Base-by-base conservation (phyloP, 2,329 filamentous ascomycete genomes). In the Phyllosticta citribraziliensis region DNA sequence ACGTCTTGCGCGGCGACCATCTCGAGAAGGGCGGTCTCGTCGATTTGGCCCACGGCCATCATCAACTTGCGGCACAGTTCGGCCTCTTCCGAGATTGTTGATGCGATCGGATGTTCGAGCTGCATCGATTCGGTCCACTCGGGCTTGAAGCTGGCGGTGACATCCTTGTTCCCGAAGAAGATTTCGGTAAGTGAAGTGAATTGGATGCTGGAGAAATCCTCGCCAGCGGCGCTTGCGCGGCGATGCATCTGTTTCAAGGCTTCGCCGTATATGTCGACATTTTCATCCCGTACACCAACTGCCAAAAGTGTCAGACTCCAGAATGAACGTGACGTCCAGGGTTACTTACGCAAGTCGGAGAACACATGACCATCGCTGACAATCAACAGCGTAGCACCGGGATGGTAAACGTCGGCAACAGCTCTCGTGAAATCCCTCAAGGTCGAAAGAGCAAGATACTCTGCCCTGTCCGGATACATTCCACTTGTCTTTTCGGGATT, bases 401-500 rank as follows among this genome's bases (percentile, higher is more conserved):
- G 73, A 11, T 67, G 63, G 61, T 79, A 78, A 2, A 76, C 63
- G 10, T 70, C 68, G 10, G 65, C 66, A n/a, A 79, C 74, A 25
- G 69, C 70, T 19, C 70, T 68, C 52, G 75, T 77, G 24, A 79
- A 65, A 0, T 69, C 69, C 52, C 78, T 74, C 58, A 79, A 64
- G 55, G 74, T 73, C 4, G 67, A 65, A 10, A 79, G 66, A 2
- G 76, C 75, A 27, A 79, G 58, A 50, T 76, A 73, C 60, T 78
- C 76, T 3, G 71, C 76, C n/a, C 75, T 67, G 55, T 79, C 76
- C 0, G 76, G 76, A 2, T 77, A 64, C 0, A 61, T 63, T 2
- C 76, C 82, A n/a, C 85, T 69, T 0, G 83, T 81, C 60, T 87
- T 86, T 50, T 76, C 72, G 0, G 67, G 66, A 64, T 85, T 85